Conservation (phyloP, 139 green algal genomes). For the Bryopsis sp. region DNA sequence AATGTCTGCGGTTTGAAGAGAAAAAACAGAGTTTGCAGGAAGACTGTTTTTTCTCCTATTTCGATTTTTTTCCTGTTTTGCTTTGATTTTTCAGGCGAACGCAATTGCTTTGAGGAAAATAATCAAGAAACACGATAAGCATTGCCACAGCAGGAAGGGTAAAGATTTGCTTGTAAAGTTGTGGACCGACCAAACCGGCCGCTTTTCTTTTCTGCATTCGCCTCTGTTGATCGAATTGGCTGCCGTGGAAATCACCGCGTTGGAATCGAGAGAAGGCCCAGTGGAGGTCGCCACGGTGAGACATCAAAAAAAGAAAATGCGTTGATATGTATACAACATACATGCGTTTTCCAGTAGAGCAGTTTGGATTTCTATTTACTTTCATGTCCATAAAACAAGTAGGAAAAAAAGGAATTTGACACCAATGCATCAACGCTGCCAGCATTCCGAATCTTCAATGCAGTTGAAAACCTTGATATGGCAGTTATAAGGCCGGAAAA, state of each 20-base stretch:
- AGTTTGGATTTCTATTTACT: too few relatives aligned
- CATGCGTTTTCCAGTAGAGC: too few relatives aligned
- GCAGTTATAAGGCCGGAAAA: too few relatives aligned
- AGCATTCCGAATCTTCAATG: too few relatives aligned
- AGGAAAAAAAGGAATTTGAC: too few relatives aligned
- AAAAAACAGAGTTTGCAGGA: neutral
- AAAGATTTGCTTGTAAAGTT: neutral
- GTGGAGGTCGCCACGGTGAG: too few relatives aligned
- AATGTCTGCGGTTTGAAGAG: neutral
- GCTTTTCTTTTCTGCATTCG: neutral
- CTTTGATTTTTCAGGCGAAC: neutral
- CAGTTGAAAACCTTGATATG: too few relatives aligned
- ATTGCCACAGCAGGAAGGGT: neutral
- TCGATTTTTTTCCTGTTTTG: neutral
- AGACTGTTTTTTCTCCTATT: neutral
- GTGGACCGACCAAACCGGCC: neutral
- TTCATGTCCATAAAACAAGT: too few relatives aligned
- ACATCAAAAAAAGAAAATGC: too few relatives aligned
- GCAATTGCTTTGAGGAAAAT: neutral
- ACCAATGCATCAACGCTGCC: too few relatives aligned
- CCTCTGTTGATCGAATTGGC: neutral
- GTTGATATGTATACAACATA: too few relatives aligned
- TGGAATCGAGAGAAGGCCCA: too few relatives aligned
- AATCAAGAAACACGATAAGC: neutral
- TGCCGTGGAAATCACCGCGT: neutral